Conservation (phyloP, 2,329 filamentous ascomycete genomes). For the Sporothrix dimorphospora region DNA sequence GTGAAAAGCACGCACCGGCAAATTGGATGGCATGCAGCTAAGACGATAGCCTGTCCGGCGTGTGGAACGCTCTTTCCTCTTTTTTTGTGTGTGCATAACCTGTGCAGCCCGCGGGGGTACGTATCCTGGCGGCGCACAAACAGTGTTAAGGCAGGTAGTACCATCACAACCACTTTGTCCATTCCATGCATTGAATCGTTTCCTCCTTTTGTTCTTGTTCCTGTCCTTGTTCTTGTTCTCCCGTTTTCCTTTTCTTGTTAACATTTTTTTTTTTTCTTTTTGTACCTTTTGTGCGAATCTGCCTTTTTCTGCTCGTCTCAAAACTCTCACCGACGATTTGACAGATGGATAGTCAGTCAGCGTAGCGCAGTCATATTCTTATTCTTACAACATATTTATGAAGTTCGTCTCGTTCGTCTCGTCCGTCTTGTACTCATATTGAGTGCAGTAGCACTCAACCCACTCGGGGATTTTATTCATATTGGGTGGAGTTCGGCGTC, state of each 20-base stretch:
- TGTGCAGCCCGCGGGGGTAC: not conserved
- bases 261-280: not conserved
- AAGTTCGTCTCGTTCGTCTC: no score
- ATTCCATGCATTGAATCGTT: not conserved
- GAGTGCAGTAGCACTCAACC: not conserved
- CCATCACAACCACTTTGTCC: not conserved
- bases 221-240: not conserved
- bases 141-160: not conserved
- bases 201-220: not conserved
- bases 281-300: not conserved
- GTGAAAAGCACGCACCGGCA: slow-evolving; percentile 20
- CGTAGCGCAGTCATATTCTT: no score
- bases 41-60: slow-evolving; percentile 6
- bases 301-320: not conserved
- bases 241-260: not conserved
- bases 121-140: not conserved
- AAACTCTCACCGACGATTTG: slow-evolving; percentile 4
- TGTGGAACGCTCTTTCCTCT: not conserved
- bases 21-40: slow-evolving; percentile 21
- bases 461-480: not conserved
- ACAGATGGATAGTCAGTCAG: not conserved
- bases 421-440: no score
- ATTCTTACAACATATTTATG: no score
- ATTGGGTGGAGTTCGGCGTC: not conserved
- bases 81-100: not conserved